These are phyloP conservation scores for Cordyceps sp. DNA, from an alignment of 2,329 filamentous ascomycete species.

Conservation along the genomic window DNA sequence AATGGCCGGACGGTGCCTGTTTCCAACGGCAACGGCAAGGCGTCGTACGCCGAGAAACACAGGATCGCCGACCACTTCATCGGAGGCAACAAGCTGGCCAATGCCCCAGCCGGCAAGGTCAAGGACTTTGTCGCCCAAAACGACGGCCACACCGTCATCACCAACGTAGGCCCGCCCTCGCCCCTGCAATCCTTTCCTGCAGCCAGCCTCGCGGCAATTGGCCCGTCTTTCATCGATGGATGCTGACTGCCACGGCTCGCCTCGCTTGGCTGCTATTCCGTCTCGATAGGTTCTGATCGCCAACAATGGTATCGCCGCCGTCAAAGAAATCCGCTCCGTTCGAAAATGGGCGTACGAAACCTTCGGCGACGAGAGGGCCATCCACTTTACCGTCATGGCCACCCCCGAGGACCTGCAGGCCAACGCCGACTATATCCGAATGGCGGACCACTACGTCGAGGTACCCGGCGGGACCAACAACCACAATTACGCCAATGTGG, in stretches of 20 bases:
- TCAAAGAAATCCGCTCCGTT: constrained; percentile 98
- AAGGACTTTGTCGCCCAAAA: constrained; percentile 89
- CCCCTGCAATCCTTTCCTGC: too few species aligned
- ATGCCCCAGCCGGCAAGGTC: constrained; percentile 68
- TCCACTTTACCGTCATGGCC: constrained; percentile 99
- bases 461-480: constrained; percentile 98
- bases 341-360: constrained; percentile 99
- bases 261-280: background rate
- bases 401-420: constrained; percentile 94
- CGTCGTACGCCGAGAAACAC: constrained; percentile 65
- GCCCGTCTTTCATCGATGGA: background rate
- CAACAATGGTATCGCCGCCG: constrained; percentile 98
- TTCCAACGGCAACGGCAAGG: constrained; percentile 42
- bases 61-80: constrained; percentile 87
- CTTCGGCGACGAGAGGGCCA: constrained; percentile 93
- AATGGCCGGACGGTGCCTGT: constrained; percentile 33
- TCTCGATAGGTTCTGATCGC: constrained; percentile 72
- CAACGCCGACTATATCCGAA: constrained; percentile 98
- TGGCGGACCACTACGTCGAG: constrained; percentile 99
- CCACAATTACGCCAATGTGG: constrained; percentile 99
- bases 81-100: constrained; percentile 75
- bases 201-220: too few species aligned
- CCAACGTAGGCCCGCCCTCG: constrained; percentile 51
- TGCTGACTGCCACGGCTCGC: background rate
- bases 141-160: constrained; percentile 95